Base-by-base conservation (phyloP, 306 rosid species). In the Sicyos edulis region DNA sequence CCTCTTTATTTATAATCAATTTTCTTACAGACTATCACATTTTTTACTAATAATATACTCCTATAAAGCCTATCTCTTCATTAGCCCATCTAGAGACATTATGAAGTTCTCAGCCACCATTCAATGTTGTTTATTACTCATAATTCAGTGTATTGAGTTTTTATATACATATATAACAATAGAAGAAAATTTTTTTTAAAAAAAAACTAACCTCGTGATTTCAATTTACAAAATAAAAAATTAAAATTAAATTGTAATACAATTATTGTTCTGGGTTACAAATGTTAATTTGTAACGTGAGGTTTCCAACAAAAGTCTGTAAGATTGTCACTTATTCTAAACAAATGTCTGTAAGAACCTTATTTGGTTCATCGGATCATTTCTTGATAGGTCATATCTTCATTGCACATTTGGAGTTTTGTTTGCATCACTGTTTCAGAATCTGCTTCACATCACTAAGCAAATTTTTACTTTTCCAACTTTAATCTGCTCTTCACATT, bases 141-240 rank as follows among this genome's bases (percentile, higher is more conserved):
- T 32, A 32, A 32, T 32, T 32, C 37, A 32, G 37, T 32, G 37
- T 32, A 32, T 32, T 32, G 37, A 32, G 37, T n/a, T n/a, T n/a
- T n/a, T n/a, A n/a, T n/a, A n/a, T n/a, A n/a, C n/a, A n/a, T n/a
- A n/a, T n/a, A n/a, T n/a, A n/a, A n/a, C n/a, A n/a, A n/a, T n/a
- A n/a, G n/a, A n/a, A n/a, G n/a, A n/a, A n/a, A n/a, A n/a, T n/a
- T n/a, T n/a, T n/a, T n/a, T n/a, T n/a, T n/a, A n/a, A n/a, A 86
- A 73, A 91, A 88, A 75, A 85, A 83, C 66, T 85, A n/a, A n/a
- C n/a, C n/a, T n/a, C 29, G 3, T 26, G 3, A 26, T 26, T 26
- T 26, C 29, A 26, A 26, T 26, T 26, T 26, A 26, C 29, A 26
- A 26, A 26, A 26, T 26, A 1, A 93, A 72, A 32, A 32, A 32